Evolutionary conservation across 192 early-diverging fungal genomes (phyloP), one percentile per base, ranked within the genome.

Genomic region (Podila epigama): DNA sequence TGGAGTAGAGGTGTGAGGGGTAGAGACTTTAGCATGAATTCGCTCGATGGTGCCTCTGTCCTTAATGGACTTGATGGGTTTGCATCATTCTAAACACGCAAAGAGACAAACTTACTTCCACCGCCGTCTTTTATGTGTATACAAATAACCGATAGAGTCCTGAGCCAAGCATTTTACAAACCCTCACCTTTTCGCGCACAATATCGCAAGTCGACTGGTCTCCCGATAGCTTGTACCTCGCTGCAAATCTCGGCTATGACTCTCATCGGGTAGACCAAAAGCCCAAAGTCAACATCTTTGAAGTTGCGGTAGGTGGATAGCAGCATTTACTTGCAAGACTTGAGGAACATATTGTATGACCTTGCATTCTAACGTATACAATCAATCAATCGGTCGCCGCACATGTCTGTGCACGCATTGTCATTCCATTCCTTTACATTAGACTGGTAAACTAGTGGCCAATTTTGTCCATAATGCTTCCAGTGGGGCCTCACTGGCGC

Each of bases 141-240:
- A 13, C 18, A 25, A 4, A 52, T n/a, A n/a, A n/a, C n/a, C n/a
- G n/a, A 63, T n/a, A 72, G 70, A 36, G 32, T 27, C 70, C 57
- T 12, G 70, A 72, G 18, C 70, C 70, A 28, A 64, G 57, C 48
- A 34, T 72, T 10, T 36, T 41, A 31, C 52, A 59, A 9, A 65
- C 70, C 9, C 15, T 65, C 39, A 72, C 31, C 34, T 59, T 65
- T 25, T 11, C 33, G 9, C 44, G 63, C 0, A 52, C 70, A 40
- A 31, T 65, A 12, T 52, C 37, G 11, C 16, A 48, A 39, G 33
- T 53, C 9, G 40, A 52, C 52, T 72, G 70, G 70, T 72, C 70
- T n/a, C 70, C 70, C 27, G 48, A 72, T 31, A 72, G 70, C 50
- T 51, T 53, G 22, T 65, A 65, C 28, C 4, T 72, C 11, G 28